Evolutionary conservation across 1,284 basidiomycete genomes (phyloP).

Genomic region (Taiwanofungus camphoratus): DNA sequence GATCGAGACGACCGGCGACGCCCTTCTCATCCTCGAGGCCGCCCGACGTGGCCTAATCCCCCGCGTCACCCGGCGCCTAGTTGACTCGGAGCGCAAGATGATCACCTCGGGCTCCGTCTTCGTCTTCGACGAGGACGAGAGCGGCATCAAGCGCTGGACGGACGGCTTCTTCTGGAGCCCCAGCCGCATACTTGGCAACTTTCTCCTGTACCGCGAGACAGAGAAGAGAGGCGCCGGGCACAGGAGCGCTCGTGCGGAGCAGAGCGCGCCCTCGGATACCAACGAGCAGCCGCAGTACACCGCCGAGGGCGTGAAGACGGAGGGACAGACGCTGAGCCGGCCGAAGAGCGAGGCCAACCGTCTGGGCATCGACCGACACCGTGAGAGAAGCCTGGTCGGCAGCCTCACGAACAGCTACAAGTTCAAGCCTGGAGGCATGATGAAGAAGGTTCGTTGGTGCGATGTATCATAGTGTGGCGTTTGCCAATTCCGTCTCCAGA

Average conservation of each 20-base stretch:
- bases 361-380: conserved; percentile 54
- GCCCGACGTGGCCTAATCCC: conserved; percentile 87
- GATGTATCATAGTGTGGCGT: neutral
- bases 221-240: conserved; percentile 71
- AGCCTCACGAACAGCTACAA: conserved; percentile 88
- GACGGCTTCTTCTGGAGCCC: conserved; percentile 94
- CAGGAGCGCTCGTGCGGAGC: conserved; percentile 42
- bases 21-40: conserved; percentile 92
- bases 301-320: conserved; percentile 30
- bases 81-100: conserved; percentile 89
- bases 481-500: conserved; percentile 43
- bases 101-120: conserved; percentile 94
- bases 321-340: conserved; percentile 49
- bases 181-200: conserved; percentile 87
- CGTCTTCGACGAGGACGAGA: conserved; percentile 96
- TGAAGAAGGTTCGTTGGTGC: conserved; percentile 77
- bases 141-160: conserved; percentile 98
- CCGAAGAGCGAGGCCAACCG: conserved; percentile 49
- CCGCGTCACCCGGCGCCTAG: conserved; percentile 88
- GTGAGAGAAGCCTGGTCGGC: conserved; percentile 80
- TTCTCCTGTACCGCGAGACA: conserved; percentile 90
- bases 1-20: conserved; percentile 94
- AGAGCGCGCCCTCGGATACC: conserved; percentile 16
- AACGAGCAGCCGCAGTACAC: conserved; percentile 32
- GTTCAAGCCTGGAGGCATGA: conserved; percentile 86